phyloP scores from a whole-genome alignment of 2,329 filamentous ascomycete species.

The Alternaria metachromatica region DNA sequence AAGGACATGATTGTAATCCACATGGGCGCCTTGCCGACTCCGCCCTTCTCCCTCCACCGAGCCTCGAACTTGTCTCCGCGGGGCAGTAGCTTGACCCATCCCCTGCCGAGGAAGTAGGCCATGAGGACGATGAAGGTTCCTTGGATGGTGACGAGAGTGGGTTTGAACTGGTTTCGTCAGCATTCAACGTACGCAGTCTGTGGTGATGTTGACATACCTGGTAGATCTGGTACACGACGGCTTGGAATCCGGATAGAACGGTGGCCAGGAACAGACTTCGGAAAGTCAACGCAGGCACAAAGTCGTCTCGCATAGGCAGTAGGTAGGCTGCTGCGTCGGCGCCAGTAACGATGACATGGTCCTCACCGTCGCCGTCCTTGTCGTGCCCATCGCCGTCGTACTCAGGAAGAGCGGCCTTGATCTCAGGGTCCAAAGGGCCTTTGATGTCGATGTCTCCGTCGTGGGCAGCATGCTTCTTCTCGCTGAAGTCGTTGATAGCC shows the following conservation, averaged over 20 bases:
- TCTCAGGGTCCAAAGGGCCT: conserved; percentile 14
- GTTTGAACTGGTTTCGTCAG: conserved; percentile 20
- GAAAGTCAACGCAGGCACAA: conserved; percentile 17
- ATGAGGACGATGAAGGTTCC: conserved; percentile 25
- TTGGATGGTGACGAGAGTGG: conserved; percentile 19
- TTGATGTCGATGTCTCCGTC: conserved; percentile 11
- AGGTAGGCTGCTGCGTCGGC: conserved; percentile 22
- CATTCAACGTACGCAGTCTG: neutral
- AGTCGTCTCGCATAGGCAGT: conserved; percentile 20
- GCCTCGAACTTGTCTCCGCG: conserved; percentile 23
- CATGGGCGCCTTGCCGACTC: conserved; percentile 11
- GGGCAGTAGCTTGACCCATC: conserved; percentile 17
- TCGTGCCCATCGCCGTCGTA: conserved; percentile 12
- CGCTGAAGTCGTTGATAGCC: conserved; percentile 18
- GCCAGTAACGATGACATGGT: conserved; percentile 18
- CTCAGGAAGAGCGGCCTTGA: conserved; percentile 14
- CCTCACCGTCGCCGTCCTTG: neutral
- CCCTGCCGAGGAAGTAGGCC: conserved; percentile 20
- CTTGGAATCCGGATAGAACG: conserved; percentile 18
- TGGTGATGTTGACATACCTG: neutral
- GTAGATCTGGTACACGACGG: conserved; percentile 23
- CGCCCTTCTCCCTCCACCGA: conserved; percentile 18
- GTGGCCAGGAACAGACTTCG: conserved; percentile 17
- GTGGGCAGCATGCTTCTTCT: conserved; percentile 13
- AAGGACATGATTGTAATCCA: conserved; percentile 21